A percentile compares a stretch with the other conserved stretches of the same genome.
Conservation (phyloP, 1,139 yeast species). For the Candida glucosophila region DNA sequence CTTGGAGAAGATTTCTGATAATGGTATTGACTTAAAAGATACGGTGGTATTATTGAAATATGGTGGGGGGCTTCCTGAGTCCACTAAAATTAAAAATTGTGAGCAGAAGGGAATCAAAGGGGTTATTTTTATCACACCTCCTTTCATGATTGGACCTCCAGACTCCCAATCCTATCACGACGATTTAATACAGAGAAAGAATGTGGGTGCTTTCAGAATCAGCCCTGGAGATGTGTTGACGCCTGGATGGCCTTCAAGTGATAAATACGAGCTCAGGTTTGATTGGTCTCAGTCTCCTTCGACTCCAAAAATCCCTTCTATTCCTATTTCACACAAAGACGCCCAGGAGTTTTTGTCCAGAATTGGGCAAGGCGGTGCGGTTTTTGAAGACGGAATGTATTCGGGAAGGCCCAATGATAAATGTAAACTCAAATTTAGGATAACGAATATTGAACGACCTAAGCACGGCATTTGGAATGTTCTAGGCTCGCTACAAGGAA, state of each 20-base stretch:
- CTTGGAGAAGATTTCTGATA: slow-evolving; percentile 31
- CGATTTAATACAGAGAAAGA: slow-evolving; percentile 50
- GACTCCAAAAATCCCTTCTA: slow-evolving; percentile 64
- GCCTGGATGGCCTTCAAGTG: slow-evolving; percentile 67
- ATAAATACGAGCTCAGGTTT: slow-evolving; percentile 25
- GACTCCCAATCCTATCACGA: slow-evolving; percentile 29
- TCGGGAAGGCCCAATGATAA: slow-evolving; percentile 18
- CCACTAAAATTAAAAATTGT: slow-evolving; percentile 29
- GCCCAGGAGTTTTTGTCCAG: slow-evolving; percentile 42
- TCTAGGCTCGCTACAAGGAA: slow-evolving; percentile 68
- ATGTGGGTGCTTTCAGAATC: slow-evolving; percentile 58
- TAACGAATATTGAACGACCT: slow-evolving; percentile 44
- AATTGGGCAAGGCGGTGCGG: slow-evolving; percentile 40
- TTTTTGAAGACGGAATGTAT: slow-evolving; percentile 19
- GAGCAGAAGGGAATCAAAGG: slow-evolving; percentile 24
- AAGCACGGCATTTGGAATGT: slow-evolving; percentile 73
- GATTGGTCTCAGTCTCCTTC: slow-evolving; percentile 41
- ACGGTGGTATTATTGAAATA: slow-evolving; percentile 55
- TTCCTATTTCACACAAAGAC: slow-evolving; percentile 71
- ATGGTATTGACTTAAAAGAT: slow-evolving; percentile 26
- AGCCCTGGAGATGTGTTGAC: slow-evolving; percentile 74
- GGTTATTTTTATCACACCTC: slow-evolving; percentile 26
- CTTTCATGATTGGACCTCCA: slow-evolving; percentile 12
- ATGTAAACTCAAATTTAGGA: slow-evolving; percentile 23
- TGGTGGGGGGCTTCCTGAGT: slow-evolving; percentile 38